Evolutionary conservation across 2,329 filamentous ascomycete genomes (phyloP).

Genomic region (Ophiocordyceps camponoti-rufipedis): DNA sequence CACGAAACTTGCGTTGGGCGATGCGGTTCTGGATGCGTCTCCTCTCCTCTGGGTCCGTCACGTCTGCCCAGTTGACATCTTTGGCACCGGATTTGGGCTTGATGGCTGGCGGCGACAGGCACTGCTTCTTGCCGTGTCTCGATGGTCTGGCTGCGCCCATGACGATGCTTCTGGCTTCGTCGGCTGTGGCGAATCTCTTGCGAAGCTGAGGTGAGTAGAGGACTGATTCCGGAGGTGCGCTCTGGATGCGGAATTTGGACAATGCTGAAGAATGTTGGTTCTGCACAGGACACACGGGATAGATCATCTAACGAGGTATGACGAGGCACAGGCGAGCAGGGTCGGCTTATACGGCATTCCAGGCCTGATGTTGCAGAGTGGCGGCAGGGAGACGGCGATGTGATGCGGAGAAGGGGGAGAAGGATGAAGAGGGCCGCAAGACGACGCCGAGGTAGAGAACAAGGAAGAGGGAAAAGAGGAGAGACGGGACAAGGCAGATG

Average conservation of each 20-base stretch:
- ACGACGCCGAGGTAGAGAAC: too few species aligned
- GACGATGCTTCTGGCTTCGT: background rate
- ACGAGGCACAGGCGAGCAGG: background rate
- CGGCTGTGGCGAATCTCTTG: conserved; percentile 4
- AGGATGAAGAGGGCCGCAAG: too few species aligned
- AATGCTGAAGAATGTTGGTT: conserved; percentile 4
- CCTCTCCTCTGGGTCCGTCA: conserved; percentile 52
- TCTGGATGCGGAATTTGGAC: conserved; percentile 11
- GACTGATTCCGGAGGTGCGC: conserved; percentile 8
- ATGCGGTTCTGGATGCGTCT: conserved; percentile 60
- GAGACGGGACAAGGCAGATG: background rate
- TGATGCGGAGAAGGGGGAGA: background rate
- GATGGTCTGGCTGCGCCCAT: conserved; percentile 3
- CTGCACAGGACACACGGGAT: background rate
- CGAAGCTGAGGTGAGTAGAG: conserved; percentile 2
- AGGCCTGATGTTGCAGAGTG: background rate
- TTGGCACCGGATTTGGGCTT: conserved; percentile 23
- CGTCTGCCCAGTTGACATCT: conserved; percentile 48
- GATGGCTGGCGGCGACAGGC: conserved; percentile 14
- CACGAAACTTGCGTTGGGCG: conserved; percentile 61
- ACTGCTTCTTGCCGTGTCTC: conserved; percentile 10
- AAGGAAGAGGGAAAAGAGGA: background rate
- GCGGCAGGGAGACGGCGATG: background rate
- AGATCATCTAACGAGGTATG: conserved; percentile 8
- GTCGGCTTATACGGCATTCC: background rate